Conservation (phyloP, 495 filamentous ascomycete species). For the Clohesyomyces aquaticus region DNA sequence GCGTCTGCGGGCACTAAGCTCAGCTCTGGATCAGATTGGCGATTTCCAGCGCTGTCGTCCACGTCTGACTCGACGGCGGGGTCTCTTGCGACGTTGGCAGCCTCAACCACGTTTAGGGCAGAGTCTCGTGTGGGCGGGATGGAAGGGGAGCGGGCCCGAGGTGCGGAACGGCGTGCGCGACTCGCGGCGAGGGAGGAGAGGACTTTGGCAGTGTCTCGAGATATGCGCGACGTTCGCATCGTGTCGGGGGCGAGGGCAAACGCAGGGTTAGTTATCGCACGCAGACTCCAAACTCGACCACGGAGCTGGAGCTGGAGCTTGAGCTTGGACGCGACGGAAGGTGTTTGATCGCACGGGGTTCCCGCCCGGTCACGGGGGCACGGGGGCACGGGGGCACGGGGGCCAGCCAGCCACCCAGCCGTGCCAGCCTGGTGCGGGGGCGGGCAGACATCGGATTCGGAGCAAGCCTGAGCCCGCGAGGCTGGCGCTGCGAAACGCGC, state of each 20-base stretch:
- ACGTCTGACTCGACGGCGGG: constrained; percentile 15
- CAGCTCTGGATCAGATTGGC: constrained; percentile 28
- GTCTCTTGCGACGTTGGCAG: constrained; percentile 18
- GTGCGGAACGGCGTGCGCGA: constrained; percentile 45
- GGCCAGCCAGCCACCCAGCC: too few species aligned
- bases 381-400: too few species aligned
- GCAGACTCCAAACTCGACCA: too few species aligned
- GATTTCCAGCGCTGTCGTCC: not conserved
- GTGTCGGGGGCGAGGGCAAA: constrained; percentile 8
- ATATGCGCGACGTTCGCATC: constrained; percentile 68
- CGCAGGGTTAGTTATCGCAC: constrained; percentile 16
- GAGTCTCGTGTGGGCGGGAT: constrained; percentile 26
- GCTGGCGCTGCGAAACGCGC: too few species aligned
- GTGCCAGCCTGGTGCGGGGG: not conserved
- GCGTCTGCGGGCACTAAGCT: constrained; percentile 26
- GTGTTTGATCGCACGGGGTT: constrained; percentile 1
- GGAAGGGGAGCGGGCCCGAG: constrained; percentile 26
- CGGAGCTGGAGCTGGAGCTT: constrained; percentile 5
- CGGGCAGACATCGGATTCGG: not conserved
- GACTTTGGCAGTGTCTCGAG: constrained; percentile 60
- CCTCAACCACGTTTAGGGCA: constrained; percentile 26
- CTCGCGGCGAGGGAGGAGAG: constrained; percentile 53
- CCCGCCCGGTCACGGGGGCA: not conserved
- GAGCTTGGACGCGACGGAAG: constrained; percentile 15
- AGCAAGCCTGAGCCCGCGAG: not conserved